Percentiles rank a stretch among this genome's conserved stretches.
Evolutionary conservation across 306 rosid genomes (phyloP).

Genomic region (Pyrus pyrifolia): DNA sequence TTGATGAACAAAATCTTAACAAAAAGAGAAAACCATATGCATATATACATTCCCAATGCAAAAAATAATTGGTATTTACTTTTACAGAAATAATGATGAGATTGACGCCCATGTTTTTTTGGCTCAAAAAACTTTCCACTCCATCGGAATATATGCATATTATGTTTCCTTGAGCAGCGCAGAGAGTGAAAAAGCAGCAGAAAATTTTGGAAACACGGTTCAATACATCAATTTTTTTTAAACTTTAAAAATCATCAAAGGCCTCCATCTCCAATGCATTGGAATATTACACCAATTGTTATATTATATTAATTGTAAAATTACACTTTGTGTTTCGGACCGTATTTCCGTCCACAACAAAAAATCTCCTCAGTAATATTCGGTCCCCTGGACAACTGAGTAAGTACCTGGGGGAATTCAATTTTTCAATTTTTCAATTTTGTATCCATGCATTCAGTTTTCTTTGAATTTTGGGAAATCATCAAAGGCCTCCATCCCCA

Average conservation of each 20-base stretch:
- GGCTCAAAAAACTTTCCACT: slow-evolving; percentile 10
- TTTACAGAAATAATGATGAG: slow-evolving; percentile 7
- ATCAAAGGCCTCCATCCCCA: neutral
- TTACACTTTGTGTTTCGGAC: too few species aligned
- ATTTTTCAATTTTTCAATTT: neutral
- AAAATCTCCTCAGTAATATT: neutral
- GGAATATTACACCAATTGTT: too few species aligned
- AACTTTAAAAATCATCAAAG: too few species aligned
- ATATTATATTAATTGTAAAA: too few species aligned
- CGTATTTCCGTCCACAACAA: too few species aligned
- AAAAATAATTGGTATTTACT: slow-evolving; percentile 19
- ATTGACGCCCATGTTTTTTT: slow-evolving; percentile 13
- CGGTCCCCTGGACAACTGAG: neutral
- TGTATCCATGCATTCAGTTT: neutral
- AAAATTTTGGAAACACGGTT: too few species aligned
- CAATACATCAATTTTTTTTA: too few species aligned
- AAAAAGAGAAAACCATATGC: neutral
- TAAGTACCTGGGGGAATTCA: neutral
- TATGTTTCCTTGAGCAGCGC: slow-evolving; percentile 38
- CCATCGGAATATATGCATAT: slow-evolving; percentile 24
- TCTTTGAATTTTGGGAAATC: neutral
- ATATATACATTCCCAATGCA: slow-evolving; percentile 17
- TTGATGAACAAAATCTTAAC: neutral
- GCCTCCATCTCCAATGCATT: too few species aligned
- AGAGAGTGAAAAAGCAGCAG: neutral